A percentile compares a stretch with the other conserved stretches of the same genome.
Conservation (phyloP, 257 asterid genomes). For the Fraxinus americana region DNA sequence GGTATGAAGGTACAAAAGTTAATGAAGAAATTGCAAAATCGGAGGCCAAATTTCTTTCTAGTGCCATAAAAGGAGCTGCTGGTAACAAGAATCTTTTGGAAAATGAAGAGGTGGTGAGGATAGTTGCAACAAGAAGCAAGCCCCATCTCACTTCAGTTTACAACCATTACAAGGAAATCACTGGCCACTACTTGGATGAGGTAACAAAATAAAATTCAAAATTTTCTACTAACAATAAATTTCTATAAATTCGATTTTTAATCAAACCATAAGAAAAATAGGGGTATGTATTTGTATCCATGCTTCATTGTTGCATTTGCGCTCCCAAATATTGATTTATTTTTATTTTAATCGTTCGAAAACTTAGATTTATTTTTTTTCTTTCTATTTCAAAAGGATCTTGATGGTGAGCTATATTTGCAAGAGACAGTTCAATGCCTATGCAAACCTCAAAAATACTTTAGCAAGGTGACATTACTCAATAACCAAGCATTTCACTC, state of each 20-base stretch:
- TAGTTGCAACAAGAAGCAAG: conserved; percentile 78
- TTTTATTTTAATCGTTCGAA: not conserved
- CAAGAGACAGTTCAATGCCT: conserved; percentile 67
- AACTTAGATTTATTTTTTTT: not conserved
- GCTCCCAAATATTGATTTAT: too few species aligned
- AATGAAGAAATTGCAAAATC: conserved; percentile 60
- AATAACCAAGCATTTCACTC: not conserved
- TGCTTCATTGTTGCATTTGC: too few species aligned
- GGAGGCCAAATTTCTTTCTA: conserved; percentile 58
- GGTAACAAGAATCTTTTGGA: conserved; percentile 29
- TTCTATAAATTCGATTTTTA: not conserved
- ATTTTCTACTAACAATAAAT: not conserved
- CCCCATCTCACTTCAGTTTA: conserved; percentile 54
- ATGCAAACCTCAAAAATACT: conserved; percentile 57
- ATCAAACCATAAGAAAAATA: not conserved
- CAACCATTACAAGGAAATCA: conserved; percentile 68
- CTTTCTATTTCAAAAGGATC: conserved; percentile 42
- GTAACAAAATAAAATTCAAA: conserved; percentile 28
- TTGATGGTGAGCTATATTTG: conserved; percentile 33
- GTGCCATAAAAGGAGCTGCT: conserved; percentile 40
- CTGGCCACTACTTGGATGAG: conserved; percentile 64
- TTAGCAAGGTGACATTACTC: conserved; percentile 50
- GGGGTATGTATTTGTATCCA: not conserved
- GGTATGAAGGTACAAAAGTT: conserved; percentile 75
- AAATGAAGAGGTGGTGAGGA: conserved; percentile 58